Evolutionary conservation across 148 eudicot genomes (phyloP).

Genomic region (Vaccinium myrtillus): DNA sequence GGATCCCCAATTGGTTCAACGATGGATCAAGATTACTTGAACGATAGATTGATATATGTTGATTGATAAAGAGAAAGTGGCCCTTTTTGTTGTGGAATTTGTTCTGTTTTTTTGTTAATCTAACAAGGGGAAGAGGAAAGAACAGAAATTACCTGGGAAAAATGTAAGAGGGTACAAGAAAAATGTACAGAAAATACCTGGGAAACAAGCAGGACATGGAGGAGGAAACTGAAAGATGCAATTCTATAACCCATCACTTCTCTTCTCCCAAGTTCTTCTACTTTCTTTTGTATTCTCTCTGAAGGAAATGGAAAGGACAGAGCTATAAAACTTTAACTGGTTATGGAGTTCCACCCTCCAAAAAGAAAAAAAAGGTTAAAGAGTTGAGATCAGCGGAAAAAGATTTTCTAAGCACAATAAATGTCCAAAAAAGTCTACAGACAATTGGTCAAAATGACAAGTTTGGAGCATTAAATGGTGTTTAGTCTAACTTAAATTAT

Average conservation of each 20-base stretch:
- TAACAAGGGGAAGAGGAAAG: neutral
- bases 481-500: too few species aligned
- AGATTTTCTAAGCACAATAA: neutral
- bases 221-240: slow-evolving; percentile 14
- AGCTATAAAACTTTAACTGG: neutral
- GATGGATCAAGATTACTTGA: neutral
- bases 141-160: slow-evolving; percentile 23
- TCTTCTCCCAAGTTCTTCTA: neutral
- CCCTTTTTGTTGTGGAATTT: neutral
- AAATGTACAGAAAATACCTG: slow-evolving; percentile 15
- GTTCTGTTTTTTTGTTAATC: neutral
- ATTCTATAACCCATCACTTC: slow-evolving; percentile 12
- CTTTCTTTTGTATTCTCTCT: neutral
- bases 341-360: neutral
- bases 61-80: neutral
- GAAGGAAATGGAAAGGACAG: neutral
- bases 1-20: too few species aligned
- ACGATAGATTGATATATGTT: neutral
- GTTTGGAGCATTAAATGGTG: too few species aligned
- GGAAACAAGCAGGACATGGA: slow-evolving; percentile 18
- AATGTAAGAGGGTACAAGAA: neutral
- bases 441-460: too few species aligned
- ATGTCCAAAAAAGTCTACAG: neutral
- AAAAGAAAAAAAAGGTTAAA: too few species aligned
- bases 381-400: too few species aligned